These are phyloP conservation scores for Ganoderma multipileum DNA, from an alignment of 1,284 basidiomycete species.

Conservation along the genomic window DNA sequence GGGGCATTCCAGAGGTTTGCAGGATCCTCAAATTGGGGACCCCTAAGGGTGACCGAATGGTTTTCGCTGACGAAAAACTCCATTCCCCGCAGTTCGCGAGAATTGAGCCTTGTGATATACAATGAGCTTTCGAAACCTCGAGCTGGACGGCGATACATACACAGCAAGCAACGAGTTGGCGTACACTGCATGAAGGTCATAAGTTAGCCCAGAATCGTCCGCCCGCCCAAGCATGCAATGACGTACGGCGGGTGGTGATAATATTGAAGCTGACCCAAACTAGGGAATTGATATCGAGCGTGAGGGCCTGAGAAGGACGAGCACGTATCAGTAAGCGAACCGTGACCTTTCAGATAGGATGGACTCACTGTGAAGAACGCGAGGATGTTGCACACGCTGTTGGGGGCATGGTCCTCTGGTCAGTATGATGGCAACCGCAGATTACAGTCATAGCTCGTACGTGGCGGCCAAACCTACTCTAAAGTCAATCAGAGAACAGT, in stretches of 20 bases:
- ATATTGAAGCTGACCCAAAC: conserved; percentile 10
- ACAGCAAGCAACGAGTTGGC: conserved; percentile 7
- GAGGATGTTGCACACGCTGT: conserved; percentile 7
- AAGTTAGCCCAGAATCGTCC: neutral
- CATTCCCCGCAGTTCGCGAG: conserved; percentile 9
- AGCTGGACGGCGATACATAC: neutral
- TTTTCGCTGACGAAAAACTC: conserved; percentile 9
- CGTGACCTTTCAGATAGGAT: neutral
- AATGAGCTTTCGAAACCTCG: neutral
- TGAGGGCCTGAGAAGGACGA: neutral
- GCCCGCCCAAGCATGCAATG: no score
- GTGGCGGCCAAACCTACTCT: neutral
- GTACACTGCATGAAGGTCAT: neutral
- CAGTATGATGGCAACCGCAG: neutral
- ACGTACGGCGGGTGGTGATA: conserved; percentile 9
- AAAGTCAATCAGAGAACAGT: neutral
- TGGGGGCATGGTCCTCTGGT: neutral
- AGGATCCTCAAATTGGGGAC: neutral
- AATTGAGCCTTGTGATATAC: neutral
- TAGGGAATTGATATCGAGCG: neutral
- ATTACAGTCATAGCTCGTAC: neutral
- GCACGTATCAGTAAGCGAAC: neutral
- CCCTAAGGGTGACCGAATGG: neutral
- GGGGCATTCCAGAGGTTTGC: conserved; percentile 6
- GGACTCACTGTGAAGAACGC: conserved; percentile 6